Percentiles rank a stretch among this genome's conserved stretches.
Evolutionary conservation across 2,329 filamentous ascomycete species (phyloP).

Genomic region (Pseudogymnoascus sp.): DNA sequence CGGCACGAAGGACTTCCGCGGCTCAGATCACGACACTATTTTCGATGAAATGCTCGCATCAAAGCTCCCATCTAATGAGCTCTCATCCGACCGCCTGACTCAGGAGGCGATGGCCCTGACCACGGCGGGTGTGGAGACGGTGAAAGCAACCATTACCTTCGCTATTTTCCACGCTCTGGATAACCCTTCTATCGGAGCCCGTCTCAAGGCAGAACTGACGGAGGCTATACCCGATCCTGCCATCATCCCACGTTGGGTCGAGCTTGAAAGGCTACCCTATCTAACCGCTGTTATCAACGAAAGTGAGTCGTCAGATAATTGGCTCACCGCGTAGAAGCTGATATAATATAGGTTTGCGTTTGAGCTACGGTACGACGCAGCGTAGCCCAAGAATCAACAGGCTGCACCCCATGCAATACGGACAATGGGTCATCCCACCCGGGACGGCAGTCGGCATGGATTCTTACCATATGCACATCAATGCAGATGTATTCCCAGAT

Average conservation of each 20-base stretch:
- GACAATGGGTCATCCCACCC: slow-evolving; percentile 16
- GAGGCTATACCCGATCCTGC: not conserved
- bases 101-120: not conserved
- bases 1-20: not conserved
- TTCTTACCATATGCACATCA: slow-evolving; percentile 25
- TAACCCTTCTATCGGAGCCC: not conserved
- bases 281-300: slow-evolving; percentile 21
- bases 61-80: not conserved
- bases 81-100: not conserved
- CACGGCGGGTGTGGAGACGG: not conserved
- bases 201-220: not conserved
- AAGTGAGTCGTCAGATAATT: slow-evolving; percentile 12
- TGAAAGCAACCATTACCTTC: not conserved
- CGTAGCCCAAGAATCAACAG: slow-evolving; percentile 11
- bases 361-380: slow-evolving; percentile 13
- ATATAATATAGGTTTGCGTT: slow-evolving; percentile 11
- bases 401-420: slow-evolving; percentile 12
- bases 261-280: slow-evolving; percentile 36
- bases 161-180: not conserved
- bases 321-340: not conserved
- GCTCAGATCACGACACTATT: not conserved
- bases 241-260: not conserved
- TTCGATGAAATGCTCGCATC: not conserved
- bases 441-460: slow-evolving; percentile 17
- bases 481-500: slow-evolving; percentile 23